These are phyloP conservation scores for Alternaria alternata DNA, from an alignment of 2,329 filamentous ascomycete species.

Conservation along the genomic window DNA sequence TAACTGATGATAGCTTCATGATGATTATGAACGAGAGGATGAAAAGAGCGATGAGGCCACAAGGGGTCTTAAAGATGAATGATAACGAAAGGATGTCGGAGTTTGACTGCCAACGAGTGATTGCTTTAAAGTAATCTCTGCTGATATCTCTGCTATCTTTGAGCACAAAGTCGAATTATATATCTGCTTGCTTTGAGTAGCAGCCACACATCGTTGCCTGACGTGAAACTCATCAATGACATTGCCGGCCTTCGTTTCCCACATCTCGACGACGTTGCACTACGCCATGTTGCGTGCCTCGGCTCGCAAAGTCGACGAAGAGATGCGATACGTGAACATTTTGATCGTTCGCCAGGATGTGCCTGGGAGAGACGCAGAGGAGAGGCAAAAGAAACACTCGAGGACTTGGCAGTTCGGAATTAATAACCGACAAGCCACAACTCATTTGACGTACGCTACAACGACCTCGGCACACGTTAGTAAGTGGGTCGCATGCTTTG, in stretches of 20 bases:
- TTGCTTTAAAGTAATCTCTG: not conserved
- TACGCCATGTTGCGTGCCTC: not conserved
- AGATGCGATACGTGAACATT: constrained; percentile 6
- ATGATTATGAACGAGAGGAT: not conserved
- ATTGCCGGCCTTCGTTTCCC: constrained; percentile 1
- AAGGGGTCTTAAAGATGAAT: not conserved
- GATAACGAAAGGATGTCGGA: not conserved
- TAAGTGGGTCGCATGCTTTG: too few relatives aligned
- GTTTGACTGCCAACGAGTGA: not conserved
- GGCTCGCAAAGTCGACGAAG: not conserved
- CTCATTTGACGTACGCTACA: too few relatives aligned
- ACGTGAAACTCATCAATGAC: constrained; percentile 1
- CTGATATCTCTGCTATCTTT: not conserved
- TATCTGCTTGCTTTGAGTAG: not conserved
- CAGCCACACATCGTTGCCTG: constrained; percentile 1
- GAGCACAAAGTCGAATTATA: not conserved
- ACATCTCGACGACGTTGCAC: not conserved
- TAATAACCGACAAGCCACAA: not conserved
- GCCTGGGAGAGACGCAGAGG: not conserved
- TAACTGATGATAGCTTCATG: not conserved
- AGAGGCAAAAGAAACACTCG: constrained; percentile 6
- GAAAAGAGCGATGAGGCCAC: not conserved
- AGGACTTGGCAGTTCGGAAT: not conserved
- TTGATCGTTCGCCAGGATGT: too few relatives aligned
- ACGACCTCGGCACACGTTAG: too few relatives aligned